phyloP scores from a whole-genome alignment of 345 rosid species.

The Gossypium anomalum region DNA sequence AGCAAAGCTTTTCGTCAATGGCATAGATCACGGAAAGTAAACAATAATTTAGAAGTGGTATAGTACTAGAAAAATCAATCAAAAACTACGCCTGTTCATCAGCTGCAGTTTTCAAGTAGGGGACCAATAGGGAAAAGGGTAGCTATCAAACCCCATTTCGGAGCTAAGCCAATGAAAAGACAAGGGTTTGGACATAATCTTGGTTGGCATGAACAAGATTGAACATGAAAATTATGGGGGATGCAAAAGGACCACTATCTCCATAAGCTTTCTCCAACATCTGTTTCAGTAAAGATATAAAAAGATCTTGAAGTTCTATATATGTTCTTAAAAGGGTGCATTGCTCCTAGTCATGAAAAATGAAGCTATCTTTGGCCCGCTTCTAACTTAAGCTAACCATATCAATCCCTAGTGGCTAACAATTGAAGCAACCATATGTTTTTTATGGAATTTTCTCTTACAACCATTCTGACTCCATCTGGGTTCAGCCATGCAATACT shows the following conservation, averaged over 20 bases:
- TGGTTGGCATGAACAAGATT: constrained; percentile 29
- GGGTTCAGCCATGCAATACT: not conserved
- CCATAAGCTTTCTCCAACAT: constrained; percentile 28
- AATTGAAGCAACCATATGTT: not conserved
- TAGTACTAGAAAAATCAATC: constrained; percentile 16
- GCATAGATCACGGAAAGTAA: constrained; percentile 24
- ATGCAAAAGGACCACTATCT: constrained; percentile 36
- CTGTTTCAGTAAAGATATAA: constrained; percentile 4
- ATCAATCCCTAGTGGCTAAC: constrained; percentile 30
- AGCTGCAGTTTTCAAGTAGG: constrained; percentile 21
- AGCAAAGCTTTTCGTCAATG: constrained; percentile 16
- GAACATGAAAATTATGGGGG: constrained; percentile 23
- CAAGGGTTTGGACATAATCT: constrained; percentile 22
- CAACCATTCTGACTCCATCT: not conserved
- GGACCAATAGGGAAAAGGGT: constrained; percentile 28
- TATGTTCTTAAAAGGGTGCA: constrained; percentile 36
- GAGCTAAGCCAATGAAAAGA: constrained; percentile 24
- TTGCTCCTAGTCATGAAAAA: constrained; percentile 39
- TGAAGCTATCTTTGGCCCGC: constrained; percentile 39
- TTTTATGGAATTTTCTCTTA: too few species aligned
- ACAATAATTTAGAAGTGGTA: constrained; percentile 24
- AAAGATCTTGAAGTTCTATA: constrained; percentile 23
- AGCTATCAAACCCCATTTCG: constrained; percentile 18
- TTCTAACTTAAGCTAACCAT: constrained; percentile 16
- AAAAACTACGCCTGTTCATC: constrained; percentile 15